These are phyloP conservation scores for Sarcodon sp. DNA, from an alignment of 768 basidiomycete genomes.

Conservation along the genomic window DNA sequence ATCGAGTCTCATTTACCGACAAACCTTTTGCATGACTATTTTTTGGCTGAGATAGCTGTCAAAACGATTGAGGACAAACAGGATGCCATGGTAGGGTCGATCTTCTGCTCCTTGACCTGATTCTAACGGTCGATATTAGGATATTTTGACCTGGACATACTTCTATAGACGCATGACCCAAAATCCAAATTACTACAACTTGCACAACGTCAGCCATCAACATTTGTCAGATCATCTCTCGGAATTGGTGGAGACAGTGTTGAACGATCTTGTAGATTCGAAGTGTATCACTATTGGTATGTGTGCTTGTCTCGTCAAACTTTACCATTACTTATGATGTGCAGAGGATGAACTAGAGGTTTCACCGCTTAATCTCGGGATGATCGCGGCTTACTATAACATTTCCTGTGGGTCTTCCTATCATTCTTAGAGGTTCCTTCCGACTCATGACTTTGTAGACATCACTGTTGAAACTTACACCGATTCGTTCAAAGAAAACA, in stretches of 20 bases:
- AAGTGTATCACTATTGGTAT: constrained; percentile 87
- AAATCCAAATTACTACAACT: constrained; percentile 91
- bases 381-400: constrained; percentile 97
- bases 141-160: constrained; percentile 98
- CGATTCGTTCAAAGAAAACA: constrained; percentile 87
- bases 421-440: background rate
- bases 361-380: constrained; percentile 85
- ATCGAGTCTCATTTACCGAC: constrained; percentile 93
- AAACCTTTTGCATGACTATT: constrained; percentile 88
- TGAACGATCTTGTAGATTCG: constrained; percentile 84
- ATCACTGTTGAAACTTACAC: constrained; percentile 97
- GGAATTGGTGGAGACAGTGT: constrained; percentile 87
- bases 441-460: constrained; percentile 31
- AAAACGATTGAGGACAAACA: constrained; percentile 99
- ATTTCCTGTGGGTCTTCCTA: constrained; percentile 70
- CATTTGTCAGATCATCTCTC: constrained; percentile 94
- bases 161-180: constrained; percentile 97
- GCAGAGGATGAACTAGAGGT: constrained; percentile 91
- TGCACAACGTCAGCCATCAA: constrained; percentile 91
- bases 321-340: background rate
- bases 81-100: constrained; percentile 64
- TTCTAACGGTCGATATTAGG: constrained; percentile 27
- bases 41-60: constrained; percentile 95
- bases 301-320: constrained; percentile 6
- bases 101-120: background rate